phyloP scores from a whole-genome alignment of 192 early-diverging fungal species.

The Coemansia sp. region DNA sequence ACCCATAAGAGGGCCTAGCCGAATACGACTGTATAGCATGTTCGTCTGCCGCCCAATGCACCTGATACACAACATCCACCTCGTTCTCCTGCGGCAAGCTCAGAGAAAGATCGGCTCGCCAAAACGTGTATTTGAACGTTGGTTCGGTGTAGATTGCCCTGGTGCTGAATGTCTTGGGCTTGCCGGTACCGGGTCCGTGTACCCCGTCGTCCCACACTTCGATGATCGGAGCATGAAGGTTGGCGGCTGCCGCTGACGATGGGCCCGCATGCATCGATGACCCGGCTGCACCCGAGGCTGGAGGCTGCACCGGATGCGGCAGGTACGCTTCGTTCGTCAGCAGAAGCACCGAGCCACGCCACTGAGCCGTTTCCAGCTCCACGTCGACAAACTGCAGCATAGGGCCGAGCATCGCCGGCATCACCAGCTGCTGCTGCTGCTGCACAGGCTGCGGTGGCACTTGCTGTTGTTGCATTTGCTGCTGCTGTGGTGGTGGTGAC shows the following conservation, averaged over 20 bases:
- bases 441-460: slow-evolving; percentile 3
- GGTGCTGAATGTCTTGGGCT: slow-evolving; percentile 46
- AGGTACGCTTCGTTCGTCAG: slow-evolving; percentile 51
- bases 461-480: slow-evolving; percentile 1
- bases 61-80: slow-evolving; percentile 42
- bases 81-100: slow-evolving; percentile 45
- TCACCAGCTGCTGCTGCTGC: slow-evolving; percentile 18
- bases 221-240: slow-evolving; percentile 30
- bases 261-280: slow-evolving; percentile 30
- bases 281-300: slow-evolving; percentile 3
- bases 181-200: slow-evolving; percentile 51
- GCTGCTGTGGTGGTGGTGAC: slow-evolving; percentile 22
- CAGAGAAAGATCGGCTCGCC: slow-evolving; percentile 41
- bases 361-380: slow-evolving; percentile 47
- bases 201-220: slow-evolving; percentile 56
- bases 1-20: slow-evolving; percentile 35
- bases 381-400: slow-evolving; percentile 55
- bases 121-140: slow-evolving; percentile 54
- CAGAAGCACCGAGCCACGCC: slow-evolving; percentile 51
- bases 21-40: slow-evolving; percentile 39
- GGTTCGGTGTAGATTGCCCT: slow-evolving; percentile 51
- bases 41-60: slow-evolving; percentile 51
- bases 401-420: slow-evolving; percentile 50
- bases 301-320: slow-evolving; percentile 28
- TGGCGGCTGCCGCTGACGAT: slow-evolving; percentile 9